phyloP scores from a whole-genome alignment of 2,329 filamentous ascomycete species.

The Diaporthe nobilis region DNA sequence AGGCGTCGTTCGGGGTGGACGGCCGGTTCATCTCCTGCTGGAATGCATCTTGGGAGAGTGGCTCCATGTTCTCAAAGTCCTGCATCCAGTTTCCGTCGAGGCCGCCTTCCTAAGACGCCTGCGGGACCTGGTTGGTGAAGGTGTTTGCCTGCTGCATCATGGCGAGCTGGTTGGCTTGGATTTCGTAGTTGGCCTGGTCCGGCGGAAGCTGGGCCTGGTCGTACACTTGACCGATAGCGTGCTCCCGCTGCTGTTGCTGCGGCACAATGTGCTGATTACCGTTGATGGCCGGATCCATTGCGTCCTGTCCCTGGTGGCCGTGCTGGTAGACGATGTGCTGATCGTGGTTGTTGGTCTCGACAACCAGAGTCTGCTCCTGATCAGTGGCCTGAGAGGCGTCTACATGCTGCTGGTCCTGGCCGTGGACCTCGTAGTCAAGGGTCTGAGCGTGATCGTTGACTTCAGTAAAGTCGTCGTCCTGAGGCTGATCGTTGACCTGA shows the following conservation, averaged over 20 bases:
- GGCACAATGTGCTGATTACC: neutral
- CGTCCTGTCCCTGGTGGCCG: neutral
- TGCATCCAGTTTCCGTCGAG: neutral
- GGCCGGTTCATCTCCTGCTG: neutral
- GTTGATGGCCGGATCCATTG: neutral
- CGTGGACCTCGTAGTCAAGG: neutral
- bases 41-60: neutral
- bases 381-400: neutral
- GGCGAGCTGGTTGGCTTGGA: no score
- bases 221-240: no score
- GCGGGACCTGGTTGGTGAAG: neutral
- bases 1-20: neutral
- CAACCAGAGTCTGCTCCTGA: neutral
- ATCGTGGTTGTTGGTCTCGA: neutral
- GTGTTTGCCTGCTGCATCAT: neutral
- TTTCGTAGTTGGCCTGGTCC: no score
- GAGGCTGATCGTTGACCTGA: neutral
- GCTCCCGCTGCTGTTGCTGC: neutral
- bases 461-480: neutral
- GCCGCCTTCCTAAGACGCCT: neutral
- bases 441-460: neutral
- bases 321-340: neutral
- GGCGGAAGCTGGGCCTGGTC: no score
- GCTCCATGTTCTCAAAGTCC: neutral
- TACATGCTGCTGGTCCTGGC: neutral